A percentile compares a stretch with the other conserved stretches of the same genome.
Conservation (phyloP, 2,329 filamentous ascomycete species). For the Aspergillus viridinutans region DNA sequence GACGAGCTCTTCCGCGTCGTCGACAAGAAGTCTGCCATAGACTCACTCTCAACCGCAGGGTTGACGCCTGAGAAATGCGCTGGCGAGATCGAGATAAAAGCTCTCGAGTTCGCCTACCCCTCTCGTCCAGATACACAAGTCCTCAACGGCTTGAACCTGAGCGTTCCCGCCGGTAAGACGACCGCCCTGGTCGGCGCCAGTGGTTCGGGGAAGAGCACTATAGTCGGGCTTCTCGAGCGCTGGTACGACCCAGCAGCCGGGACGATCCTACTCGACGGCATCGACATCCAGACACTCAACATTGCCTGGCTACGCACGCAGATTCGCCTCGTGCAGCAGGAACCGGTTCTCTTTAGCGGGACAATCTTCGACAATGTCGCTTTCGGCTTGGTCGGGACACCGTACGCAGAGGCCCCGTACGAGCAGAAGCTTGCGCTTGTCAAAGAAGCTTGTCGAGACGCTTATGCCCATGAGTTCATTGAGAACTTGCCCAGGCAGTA, state of each 20-base stretch:
- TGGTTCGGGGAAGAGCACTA: slow-evolving; percentile 70
- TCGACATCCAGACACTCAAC: slow-evolving; percentile 32
- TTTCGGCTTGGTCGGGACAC: slow-evolving; percentile 47
- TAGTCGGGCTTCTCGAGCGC: slow-evolving; percentile 65
- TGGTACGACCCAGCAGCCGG: slow-evolving; percentile 58
- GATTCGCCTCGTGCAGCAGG: slow-evolving; percentile 45
- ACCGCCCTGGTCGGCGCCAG: slow-evolving; percentile 68
- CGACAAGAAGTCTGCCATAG: slow-evolving; percentile 32
- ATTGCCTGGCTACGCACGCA: slow-evolving; percentile 18
- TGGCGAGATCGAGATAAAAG: slow-evolving; percentile 36
- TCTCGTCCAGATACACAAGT: slow-evolving; percentile 38
- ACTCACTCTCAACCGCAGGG: slow-evolving; percentile 27
- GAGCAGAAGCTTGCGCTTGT: neutral
- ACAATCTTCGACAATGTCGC: slow-evolving; percentile 78
- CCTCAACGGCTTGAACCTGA: slow-evolving; percentile 28
- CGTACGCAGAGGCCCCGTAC: slow-evolving; percentile 14
- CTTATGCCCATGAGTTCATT: slow-evolving; percentile 75
- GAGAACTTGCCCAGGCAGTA: slow-evolving; percentile 69
- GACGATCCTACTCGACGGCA: slow-evolving; percentile 34
- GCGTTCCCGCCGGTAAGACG: slow-evolving; percentile 36
- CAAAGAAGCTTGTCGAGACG: slow-evolving; percentile 13
- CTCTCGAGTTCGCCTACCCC: slow-evolving; percentile 32
- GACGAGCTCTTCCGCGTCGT: slow-evolving; percentile 38
- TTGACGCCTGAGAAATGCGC: slow-evolving; percentile 7
- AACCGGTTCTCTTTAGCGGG: slow-evolving; percentile 76